Evolutionary conservation across 2,329 filamentous ascomycete genomes (phyloP).

Genomic region (Fusarium tricinctum): DNA sequence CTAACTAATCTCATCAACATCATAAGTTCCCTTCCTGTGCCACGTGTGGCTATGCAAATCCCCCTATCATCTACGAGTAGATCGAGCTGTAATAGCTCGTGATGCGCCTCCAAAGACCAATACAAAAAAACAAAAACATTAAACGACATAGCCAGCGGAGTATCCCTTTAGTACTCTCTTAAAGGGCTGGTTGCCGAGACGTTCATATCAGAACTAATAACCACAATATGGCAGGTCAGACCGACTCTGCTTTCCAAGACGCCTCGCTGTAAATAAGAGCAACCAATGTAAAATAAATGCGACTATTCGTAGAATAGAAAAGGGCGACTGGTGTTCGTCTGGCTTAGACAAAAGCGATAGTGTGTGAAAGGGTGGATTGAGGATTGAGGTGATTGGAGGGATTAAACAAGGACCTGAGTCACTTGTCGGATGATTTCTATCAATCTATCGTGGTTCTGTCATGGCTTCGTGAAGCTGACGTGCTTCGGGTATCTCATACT

Average conservation of each 20-base stretch:
- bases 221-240: slow-evolving; percentile 31
- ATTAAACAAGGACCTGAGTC: slow-evolving; percentile 21
- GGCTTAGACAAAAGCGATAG: slow-evolving; percentile 8
- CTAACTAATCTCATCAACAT: slow-evolving; percentile 35
- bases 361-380: slow-evolving; percentile 21
- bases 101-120: slow-evolving; percentile 19
- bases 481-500: slow-evolving; percentile 48
- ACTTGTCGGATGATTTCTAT: slow-evolving; percentile 44
- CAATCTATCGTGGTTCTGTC: slow-evolving; percentile 48
- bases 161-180: slow-evolving; percentile 8
- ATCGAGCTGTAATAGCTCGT: slow-evolving; percentile 13
- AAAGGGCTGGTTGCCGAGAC: slow-evolving; percentile 1
- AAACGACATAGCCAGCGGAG: slow-evolving; percentile 14
- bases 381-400: slow-evolving; percentile 28
- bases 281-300: slow-evolving; percentile 29
- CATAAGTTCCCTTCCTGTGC: slow-evolving; percentile 27
- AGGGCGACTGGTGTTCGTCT: slow-evolving; percentile 10
- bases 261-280: slow-evolving; percentile 44
- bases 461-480: slow-evolving; percentile 45
- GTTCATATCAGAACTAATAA: slow-evolving; percentile 14
- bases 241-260: slow-evolving; percentile 43
- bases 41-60: slow-evolving; percentile 37
- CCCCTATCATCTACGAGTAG: slow-evolving; percentile 30
- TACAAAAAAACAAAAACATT: slow-evolving; percentile 24
- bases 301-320: neutral